Evolutionary conservation across 805 yeast species (phyloP), one percentile per base, ranked within the genome.

Genomic region (Saccharomycopsis sp.): DNA sequence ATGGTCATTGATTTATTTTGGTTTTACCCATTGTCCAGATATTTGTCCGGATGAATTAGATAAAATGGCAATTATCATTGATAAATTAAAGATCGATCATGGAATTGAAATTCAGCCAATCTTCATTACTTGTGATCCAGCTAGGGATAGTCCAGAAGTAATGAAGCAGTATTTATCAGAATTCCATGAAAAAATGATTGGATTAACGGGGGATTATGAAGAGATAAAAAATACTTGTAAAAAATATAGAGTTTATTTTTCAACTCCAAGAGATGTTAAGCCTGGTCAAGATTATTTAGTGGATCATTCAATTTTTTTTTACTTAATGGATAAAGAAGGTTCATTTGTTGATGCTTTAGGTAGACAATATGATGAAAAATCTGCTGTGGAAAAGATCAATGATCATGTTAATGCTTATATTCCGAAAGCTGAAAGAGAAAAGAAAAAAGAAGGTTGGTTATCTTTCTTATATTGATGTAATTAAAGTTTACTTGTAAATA

Each of bases 311-410:
- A 87, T 92, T 44, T 92, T 92, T 74, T 89, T 89, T 63, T 92
- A 92, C 56, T 66, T 92, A 52, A 89, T 92, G 96, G 97, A 92
- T 58, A 88, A 95, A n/a, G 96, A 92, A 57, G 98, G 97, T 36
- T 76, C 85, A 55, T 92, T 86, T 55, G 82, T 89, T 36, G 96
- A 89, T 58, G 97, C 92, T 5, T 67, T 89, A 50, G 98, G 98
- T 40, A 78, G 95, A 59, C 89, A 89, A 54, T 84, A 79, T 51
- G 84, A 79, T 42, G 88, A 87, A 20, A 69, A 67, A 17, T 78
- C 79, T 46, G 95, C 94, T 21, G 79, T 78, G 13, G 75, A 70
- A 31, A 83, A 83, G 61, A 83, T 92, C 49, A 70, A 71, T 50
- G 76, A 76, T 45, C 88, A 85, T 51, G 70, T 86, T 32, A 77